phyloP scores from a whole-genome alignment of 352 stramenopile genomes.

The Pythium apleroticum region DNA sequence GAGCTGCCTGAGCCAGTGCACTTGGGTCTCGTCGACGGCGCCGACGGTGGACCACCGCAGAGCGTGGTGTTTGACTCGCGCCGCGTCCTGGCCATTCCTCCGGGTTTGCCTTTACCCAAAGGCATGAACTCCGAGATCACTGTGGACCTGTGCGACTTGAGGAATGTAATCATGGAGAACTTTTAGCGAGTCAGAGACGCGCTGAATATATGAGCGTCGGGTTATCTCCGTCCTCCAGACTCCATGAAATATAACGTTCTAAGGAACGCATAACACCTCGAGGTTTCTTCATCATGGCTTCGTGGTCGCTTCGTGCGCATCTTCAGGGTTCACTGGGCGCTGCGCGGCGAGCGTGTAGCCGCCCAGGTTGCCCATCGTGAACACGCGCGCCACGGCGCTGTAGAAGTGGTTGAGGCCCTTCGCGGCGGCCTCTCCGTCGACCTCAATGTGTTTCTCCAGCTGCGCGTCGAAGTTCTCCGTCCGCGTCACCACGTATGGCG shows the following conservation, averaged over 20 bases:
- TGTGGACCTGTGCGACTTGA: neutral
- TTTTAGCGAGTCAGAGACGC: too few relatives aligned
- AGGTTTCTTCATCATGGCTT: neutral
- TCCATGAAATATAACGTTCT: neutral
- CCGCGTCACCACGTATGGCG: slow-evolving; percentile 48
- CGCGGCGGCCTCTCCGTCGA: slow-evolving; percentile 58
- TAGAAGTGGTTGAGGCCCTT: slow-evolving; percentile 76
- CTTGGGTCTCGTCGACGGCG: too few relatives aligned
- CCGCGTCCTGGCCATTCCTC: neutral
- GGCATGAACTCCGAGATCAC: neutral
- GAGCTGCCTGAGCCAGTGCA: neutral
- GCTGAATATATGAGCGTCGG: too few relatives aligned
- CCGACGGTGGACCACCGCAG: neutral
- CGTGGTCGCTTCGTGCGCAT: neutral
- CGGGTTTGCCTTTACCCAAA: neutral
- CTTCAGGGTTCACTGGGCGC: slow-evolving; percentile 7
- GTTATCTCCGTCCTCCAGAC: neutral
- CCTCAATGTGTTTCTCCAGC: slow-evolving; percentile 45
- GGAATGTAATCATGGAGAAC: too few relatives aligned
- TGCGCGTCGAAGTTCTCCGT: slow-evolving; percentile 42
- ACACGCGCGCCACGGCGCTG: slow-evolving; percentile 51
- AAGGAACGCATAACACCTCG: neutral
- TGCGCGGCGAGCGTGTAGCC: slow-evolving; percentile 55
- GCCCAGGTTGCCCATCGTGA: slow-evolving; percentile 54
- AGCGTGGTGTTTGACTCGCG: neutral